These are phyloP conservation scores for Dictyostelium purpureum DNA, from an alignment of 78 protist genomes.

Conservation along the genomic window DNA sequence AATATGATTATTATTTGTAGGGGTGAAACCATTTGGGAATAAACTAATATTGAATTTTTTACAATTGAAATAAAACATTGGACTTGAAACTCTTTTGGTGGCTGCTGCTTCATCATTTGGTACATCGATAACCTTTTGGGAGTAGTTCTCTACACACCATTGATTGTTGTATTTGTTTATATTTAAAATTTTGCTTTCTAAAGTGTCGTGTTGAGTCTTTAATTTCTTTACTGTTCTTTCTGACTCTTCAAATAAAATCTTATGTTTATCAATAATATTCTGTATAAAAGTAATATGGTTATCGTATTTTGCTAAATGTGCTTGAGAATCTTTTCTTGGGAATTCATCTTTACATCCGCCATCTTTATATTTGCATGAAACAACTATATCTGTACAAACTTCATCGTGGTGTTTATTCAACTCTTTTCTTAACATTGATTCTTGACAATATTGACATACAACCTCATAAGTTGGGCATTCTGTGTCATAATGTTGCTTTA, in stretches of 20 bases:
- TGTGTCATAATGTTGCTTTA: background rate
- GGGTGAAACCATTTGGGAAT: conserved; percentile 13
- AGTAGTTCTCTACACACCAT: background rate
- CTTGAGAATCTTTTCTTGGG: background rate
- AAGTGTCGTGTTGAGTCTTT: background rate
- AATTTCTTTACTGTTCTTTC: background rate
- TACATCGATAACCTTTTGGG: background rate
- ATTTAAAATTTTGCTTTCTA: background rate
- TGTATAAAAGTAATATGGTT: background rate
- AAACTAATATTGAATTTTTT: background rate
- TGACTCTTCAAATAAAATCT: background rate
- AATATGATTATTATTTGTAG: background rate
- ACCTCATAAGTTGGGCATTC: background rate
- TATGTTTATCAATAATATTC: background rate
- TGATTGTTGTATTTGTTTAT: background rate
- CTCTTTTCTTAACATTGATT: background rate
- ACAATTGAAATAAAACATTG: conserved; percentile 1
- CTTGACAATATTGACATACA: background rate
- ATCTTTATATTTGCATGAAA: conserved; percentile 7
- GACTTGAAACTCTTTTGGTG: background rate
- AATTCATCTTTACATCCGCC: background rate
- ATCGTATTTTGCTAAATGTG: background rate
- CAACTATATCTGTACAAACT: background rate
- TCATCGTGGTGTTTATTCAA: background rate
- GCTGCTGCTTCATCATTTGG: background rate